These are phyloP conservation scores for Arthrobotrys pseudoclavata DNA, from an alignment of 2,329 filamentous ascomycete species.

Conservation along the genomic window DNA sequence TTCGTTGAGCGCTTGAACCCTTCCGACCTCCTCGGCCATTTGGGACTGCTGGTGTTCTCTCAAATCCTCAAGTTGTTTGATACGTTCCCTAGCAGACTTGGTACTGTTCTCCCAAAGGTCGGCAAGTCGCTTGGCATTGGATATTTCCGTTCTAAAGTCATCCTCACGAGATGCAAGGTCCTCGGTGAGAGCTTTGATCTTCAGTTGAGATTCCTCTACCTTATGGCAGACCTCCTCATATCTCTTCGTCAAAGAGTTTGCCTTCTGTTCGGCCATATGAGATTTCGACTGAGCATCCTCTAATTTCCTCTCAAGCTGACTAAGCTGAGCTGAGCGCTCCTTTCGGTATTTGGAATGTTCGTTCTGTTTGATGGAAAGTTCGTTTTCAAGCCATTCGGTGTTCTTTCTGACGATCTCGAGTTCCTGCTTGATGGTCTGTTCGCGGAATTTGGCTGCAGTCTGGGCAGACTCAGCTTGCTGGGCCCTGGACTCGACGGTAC, in stretches of 20 bases:
- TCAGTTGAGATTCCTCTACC: conserved; percentile 84
- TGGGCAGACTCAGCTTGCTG: conserved; percentile 85
- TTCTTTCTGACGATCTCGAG: conserved; percentile 88
- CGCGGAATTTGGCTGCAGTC: conserved; percentile 86
- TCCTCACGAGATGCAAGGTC: conserved; percentile 85
- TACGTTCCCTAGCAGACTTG: conserved; percentile 75
- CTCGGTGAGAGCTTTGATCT: conserved; percentile 87
- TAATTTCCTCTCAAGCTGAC: conserved; percentile 87
- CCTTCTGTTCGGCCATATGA: conserved; percentile 65
- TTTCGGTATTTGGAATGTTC: conserved; percentile 93
- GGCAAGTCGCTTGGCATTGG: conserved; percentile 82
- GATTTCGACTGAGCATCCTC: conserved; percentile 85
- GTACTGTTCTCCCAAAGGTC: conserved; percentile 84
- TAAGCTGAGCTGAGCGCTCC: conserved; percentile 90
- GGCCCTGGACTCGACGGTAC: conserved; percentile 82
- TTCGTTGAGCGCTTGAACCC: conserved; percentile 71
- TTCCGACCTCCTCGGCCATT: conserved; percentile 71
- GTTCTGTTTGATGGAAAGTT: conserved; percentile 88
- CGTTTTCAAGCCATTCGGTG: conserved; percentile 91
- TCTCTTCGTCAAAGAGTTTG: conserved; percentile 79
- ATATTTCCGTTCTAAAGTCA: conserved; percentile 86
- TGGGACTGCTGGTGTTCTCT: conserved; percentile 71
- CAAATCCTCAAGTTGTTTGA: conserved; percentile 68
- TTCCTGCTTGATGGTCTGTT: conserved; percentile 90
- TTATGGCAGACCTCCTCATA: conserved; percentile 87